phyloP scores from a whole-genome alignment of 345 rosid genomes.

The Eucalyptus regnans region DNA sequence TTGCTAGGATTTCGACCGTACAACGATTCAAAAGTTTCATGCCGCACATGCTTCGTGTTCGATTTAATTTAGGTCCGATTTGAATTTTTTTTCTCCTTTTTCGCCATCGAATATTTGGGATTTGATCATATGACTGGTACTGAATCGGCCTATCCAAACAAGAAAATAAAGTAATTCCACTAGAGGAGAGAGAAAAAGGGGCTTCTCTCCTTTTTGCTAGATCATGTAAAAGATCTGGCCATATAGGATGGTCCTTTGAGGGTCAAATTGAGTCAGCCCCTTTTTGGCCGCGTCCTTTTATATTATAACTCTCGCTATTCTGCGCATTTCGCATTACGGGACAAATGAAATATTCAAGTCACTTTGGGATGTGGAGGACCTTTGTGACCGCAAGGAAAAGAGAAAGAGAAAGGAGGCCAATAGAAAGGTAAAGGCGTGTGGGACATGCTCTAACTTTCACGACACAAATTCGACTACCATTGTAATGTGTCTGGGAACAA shows the following conservation, averaged over 20 bases:
- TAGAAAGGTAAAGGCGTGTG: not conserved
- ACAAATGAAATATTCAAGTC: not conserved
- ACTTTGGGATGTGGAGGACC: not conserved
- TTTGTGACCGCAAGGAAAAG: not conserved
- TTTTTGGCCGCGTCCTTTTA: not conserved
- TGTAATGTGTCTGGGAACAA: not conserved
- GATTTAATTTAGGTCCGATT: not conserved
- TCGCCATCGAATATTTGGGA: no score
- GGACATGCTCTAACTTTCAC: not conserved
- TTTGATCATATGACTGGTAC: not conserved
- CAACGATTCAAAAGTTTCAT: not conserved
- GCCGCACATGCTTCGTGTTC: not conserved
- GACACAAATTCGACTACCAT: not conserved
- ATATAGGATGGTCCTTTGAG: not conserved
- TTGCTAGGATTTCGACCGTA: not conserved
- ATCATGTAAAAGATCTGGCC: not conserved
- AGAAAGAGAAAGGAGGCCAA: not conserved
- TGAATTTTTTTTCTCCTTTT: not conserved
- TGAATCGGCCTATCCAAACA: not conserved
- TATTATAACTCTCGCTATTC: not conserved
- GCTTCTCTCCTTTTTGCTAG: not conserved
- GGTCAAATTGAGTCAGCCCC: not conserved
- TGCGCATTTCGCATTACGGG: not conserved
- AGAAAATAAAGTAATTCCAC: not conserved
- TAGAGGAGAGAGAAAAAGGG: not conserved